Evolutionary conservation across 2,329 filamentous ascomycete species (phyloP).

Genomic region (Dactylellina haptotyla): DNA sequence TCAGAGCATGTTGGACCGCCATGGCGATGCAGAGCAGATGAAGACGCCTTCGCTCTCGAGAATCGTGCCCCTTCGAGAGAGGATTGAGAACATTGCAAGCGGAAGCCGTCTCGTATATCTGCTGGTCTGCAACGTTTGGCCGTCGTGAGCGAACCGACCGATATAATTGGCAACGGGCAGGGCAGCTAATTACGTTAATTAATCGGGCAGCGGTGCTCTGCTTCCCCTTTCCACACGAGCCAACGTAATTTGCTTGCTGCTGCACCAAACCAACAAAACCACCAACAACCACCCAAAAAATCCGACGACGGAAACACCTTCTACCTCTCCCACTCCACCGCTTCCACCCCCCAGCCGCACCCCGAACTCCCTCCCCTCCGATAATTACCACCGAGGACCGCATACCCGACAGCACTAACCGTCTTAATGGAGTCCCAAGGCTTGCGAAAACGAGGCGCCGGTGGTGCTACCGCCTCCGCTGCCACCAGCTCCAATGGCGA

Average conservation of each 20-base stretch:
- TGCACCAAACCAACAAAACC: neutral
- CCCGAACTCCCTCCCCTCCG: neutral
- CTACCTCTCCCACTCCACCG: neutral
- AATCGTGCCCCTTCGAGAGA: too few relatives aligned
- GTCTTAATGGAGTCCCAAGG: conserved; percentile 47
- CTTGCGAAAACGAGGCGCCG: conserved; percentile 68
- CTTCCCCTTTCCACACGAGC: conserved; percentile 25
- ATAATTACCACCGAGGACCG: neutral
- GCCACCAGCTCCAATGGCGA: conserved; percentile 73
- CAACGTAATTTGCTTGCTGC: too few relatives aligned
- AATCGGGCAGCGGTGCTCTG: neutral
- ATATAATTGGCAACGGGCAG: too few relatives aligned
- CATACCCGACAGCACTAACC: conserved; percentile 19
- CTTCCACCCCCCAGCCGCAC: too few relatives aligned
- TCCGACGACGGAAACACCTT: neutral
- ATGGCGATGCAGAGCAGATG: too few relatives aligned
- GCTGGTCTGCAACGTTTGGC: too few relatives aligned
- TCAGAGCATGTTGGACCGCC: too few relatives aligned
- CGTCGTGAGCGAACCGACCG: too few relatives aligned
- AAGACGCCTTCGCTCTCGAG: too few relatives aligned
- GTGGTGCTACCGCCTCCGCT: conserved; percentile 71
- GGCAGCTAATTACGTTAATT: too few relatives aligned
- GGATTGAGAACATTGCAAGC: too few relatives aligned
- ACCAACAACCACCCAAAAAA: neutral
- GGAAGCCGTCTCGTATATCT: too few relatives aligned